A percentile compares a stretch with the other conserved stretches of the same genome.
Evolutionary conservation across 306 rosid genomes (phyloP).

Genomic region (Dalbergia cultrata): DNA sequence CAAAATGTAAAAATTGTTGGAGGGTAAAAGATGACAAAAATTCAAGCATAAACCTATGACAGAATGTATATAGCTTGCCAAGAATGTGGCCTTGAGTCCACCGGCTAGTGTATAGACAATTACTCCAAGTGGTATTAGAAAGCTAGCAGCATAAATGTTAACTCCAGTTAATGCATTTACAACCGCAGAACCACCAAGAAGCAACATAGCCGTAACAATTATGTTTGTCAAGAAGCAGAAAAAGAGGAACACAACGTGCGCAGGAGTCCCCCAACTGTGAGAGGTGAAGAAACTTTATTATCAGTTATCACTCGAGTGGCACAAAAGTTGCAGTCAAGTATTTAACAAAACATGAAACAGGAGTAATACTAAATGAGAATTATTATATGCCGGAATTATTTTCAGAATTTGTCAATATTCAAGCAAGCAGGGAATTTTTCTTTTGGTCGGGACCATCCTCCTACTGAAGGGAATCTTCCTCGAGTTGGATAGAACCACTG

Average conservation of each 20-base stretch:
- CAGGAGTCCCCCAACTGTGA: constrained; percentile 86
- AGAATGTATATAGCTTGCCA: constrained; percentile 97
- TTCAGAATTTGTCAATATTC: no score
- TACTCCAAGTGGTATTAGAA: constrained; percentile 93
- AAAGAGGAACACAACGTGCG: constrained; percentile 81
- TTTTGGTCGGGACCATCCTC: no score
- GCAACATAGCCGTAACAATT: constrained; percentile 92
- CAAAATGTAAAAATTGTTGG: not conserved
- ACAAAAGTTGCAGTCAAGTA: constrained; percentile 1
- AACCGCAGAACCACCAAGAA: constrained; percentile 96
- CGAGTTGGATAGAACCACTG: no score
- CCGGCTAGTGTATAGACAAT: constrained; percentile 92
- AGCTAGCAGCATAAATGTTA: constrained; percentile 94
- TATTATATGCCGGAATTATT: no score
- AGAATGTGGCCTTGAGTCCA: constrained; percentile 96
- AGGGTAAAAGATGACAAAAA: not conserved
- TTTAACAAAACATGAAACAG: not conserved
- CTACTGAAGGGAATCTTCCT: no score
- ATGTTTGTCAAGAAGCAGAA: constrained; percentile 93
- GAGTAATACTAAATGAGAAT: not conserved
- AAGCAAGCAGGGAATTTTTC: no score
- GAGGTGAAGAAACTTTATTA: constrained; percentile 37
- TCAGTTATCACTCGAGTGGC: constrained; percentile 8
- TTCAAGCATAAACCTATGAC: constrained; percentile 70
- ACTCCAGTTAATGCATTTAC: constrained; percentile 94